A percentile compares a stretch with the other conserved stretches of the same genome.
phyloP scores from a whole-genome alignment of 495 filamentous ascomycete species.

The Aspergillus cavernicola region DNA sequence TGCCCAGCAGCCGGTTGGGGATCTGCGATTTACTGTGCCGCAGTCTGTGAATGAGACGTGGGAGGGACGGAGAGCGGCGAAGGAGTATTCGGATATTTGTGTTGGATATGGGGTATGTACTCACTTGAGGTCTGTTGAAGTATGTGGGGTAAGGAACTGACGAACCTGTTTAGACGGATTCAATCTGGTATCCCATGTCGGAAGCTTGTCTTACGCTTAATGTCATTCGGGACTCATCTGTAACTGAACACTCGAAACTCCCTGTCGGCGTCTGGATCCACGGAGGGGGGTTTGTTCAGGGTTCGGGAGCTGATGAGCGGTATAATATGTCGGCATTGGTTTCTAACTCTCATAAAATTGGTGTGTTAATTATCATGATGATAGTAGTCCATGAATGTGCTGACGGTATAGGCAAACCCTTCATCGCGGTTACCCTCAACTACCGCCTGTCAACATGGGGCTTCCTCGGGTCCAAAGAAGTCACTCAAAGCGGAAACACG shows the following conservation, averaged over 20 bases:
- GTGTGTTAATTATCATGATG: conserved; percentile 12
- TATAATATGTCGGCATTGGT: conserved; percentile 57
- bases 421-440: conserved; percentile 59
- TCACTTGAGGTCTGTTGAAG: no score
- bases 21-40: conserved; percentile 47
- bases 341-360: conserved; percentile 41
- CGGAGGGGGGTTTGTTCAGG: conserved; percentile 54
- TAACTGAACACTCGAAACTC: conserved; percentile 27
- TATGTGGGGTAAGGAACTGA: conserved; percentile 1
- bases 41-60: conserved; percentile 43
- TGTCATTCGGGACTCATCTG: conserved; percentile 43
- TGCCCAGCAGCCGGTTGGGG: conserved; percentile 45
- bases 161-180: conserved; percentile 29
- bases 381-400: no score
- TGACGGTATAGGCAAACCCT: conserved; percentile 47
- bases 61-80: conserved; percentile 35
- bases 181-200: conserved; percentile 37
- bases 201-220: conserved; percentile 59
- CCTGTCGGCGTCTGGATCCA: conserved; percentile 58
- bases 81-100: conserved; percentile 48
- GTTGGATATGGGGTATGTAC: conserved; percentile 40
- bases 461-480: conserved; percentile 39
- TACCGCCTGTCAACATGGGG: conserved; percentile 57
- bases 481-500: conserved; percentile 39
- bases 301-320: conserved; percentile 40